Conservation (phyloP, 1,139 yeast species). For the Diutina mesorugosa region DNA sequence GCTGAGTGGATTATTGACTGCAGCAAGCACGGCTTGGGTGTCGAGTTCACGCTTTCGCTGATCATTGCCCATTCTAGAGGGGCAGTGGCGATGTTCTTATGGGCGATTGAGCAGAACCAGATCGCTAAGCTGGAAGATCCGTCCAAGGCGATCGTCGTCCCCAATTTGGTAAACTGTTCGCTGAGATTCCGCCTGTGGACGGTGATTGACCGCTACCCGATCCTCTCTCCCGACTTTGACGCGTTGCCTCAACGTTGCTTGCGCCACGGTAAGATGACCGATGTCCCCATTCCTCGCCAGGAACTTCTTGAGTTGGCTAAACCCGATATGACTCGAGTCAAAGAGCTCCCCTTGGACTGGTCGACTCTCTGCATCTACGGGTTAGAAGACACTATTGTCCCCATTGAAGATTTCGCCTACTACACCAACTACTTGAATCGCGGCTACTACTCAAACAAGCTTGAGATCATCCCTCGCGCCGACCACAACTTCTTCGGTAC, state of each 20-base stretch:
- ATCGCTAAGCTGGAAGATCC: constrained; percentile 9
- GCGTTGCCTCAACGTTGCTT: constrained; percentile 18
- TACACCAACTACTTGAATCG: constrained; percentile 45
- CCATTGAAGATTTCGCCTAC: constrained; percentile 45
- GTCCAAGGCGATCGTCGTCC: constrained; percentile 27
- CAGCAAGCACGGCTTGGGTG: constrained; percentile 22
- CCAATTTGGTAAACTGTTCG: constrained; percentile 59
- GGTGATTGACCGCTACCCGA: constrained; percentile 22
- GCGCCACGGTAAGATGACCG: constrained; percentile 37
- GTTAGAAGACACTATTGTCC: constrained; percentile 49
- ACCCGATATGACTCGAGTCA: constrained; percentile 33
- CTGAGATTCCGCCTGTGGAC: constrained; percentile 40
- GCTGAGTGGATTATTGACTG: constrained; percentile 29
- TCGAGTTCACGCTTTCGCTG: constrained; percentile 34
- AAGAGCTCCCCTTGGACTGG: constrained; percentile 29
- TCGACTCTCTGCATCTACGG: constrained; percentile 67
- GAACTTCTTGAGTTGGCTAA: constrained; percentile 46
- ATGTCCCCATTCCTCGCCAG: constrained; percentile 26
- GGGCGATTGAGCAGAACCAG: constrained; percentile 40
- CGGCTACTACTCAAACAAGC: constrained; percentile 37
- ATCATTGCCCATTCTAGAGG: constrained; percentile 77
- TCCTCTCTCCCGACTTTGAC: constrained; percentile 9
- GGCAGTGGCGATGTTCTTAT: constrained; percentile 59
- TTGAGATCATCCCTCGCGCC: constrained; percentile 51
- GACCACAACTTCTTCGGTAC: constrained; percentile 72